A percentile compares a stretch with the other conserved stretches of the same genome.
phyloP scores from a whole-genome alignment of 805 yeast genomes.

The Allodekkera sacchari region DNA sequence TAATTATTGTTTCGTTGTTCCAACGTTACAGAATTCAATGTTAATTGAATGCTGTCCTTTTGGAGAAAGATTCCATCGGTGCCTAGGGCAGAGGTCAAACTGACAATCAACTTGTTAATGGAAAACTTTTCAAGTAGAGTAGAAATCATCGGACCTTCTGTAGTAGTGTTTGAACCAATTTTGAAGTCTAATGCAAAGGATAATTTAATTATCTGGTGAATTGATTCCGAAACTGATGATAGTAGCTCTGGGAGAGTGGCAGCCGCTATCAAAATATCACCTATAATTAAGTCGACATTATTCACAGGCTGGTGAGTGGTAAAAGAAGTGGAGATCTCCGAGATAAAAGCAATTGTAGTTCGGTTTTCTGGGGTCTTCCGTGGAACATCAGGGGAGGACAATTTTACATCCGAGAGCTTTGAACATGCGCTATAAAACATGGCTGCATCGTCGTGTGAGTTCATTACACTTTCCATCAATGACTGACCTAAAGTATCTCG shows the following conservation, averaged over 20 bases:
- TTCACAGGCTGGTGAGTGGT: conserved; percentile 33
- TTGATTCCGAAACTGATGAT: conserved; percentile 28
- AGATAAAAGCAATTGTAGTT: conserved; percentile 25
- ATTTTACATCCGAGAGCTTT: conserved; percentile 27
- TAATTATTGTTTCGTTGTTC: conserved; percentile 35
- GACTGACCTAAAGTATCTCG: conserved; percentile 24
- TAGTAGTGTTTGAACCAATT: conserved; percentile 10
- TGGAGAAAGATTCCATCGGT: conserved; percentile 33
- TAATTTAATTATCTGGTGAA: conserved; percentile 24
- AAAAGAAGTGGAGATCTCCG: conserved; percentile 33
- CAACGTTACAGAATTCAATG: conserved; percentile 26
- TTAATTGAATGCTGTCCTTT: conserved; percentile 22
- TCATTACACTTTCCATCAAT: conserved; percentile 48
- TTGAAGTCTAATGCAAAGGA: conserved; percentile 10
- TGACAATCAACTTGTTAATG: conserved; percentile 29
- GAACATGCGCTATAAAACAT: conserved; percentile 68
- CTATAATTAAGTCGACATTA: conserved; percentile 32
- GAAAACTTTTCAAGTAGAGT: conserved; percentile 31
- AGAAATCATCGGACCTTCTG: conserved; percentile 11
- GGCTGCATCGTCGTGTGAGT: conserved; percentile 56
- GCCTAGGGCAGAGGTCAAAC: conserved; percentile 39
- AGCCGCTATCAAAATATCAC: conserved; percentile 33
- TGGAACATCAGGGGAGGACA: conserved; percentile 5
- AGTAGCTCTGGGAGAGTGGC: conserved; percentile 34
- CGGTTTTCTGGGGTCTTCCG: conserved; percentile 13